Percentiles rank a stretch among this genome's conserved stretches.
Conservation (phyloP, 306 rosid species). For the Glycine latifolia region DNA sequence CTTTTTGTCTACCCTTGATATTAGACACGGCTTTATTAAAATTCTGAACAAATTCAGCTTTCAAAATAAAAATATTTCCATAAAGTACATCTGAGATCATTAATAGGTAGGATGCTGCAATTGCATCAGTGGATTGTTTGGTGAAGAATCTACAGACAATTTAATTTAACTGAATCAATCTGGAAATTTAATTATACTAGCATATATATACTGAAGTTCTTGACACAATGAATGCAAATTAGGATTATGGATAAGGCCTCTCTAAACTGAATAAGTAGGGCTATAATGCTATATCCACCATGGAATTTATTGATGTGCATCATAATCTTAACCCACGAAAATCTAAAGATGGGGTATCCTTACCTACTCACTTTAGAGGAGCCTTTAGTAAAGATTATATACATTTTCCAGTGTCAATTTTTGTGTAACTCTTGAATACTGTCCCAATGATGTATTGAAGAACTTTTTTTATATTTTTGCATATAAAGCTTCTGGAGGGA, state of each 20-base stretch:
- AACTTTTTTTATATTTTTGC: slow-evolving; percentile 19
- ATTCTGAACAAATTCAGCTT: slow-evolving; percentile 13
- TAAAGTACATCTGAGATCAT: background rate
- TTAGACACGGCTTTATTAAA: slow-evolving; percentile 13
- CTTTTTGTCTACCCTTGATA: slow-evolving; percentile 28
- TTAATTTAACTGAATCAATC: background rate
- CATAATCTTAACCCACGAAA: background rate
- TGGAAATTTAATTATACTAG: slow-evolving; percentile 5
- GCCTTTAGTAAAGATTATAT: background rate
- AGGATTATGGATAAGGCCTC: background rate
- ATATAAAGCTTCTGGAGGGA: slow-evolving; percentile 71
- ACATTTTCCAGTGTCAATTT: background rate
- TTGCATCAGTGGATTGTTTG: slow-evolving; percentile 3
- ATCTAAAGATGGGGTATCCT: too few relatives aligned
- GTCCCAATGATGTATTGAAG: slow-evolving; percentile 30
- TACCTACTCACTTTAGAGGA: slow-evolving; percentile 1
- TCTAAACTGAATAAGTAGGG: background rate
- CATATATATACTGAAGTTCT: background rate
- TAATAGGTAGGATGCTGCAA: slow-evolving; percentile 21
- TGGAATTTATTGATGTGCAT: background rate
- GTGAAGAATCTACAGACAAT: background rate
- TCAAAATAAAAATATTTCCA: background rate
- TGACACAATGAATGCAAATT: slow-evolving; percentile 12
- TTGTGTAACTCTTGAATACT: slow-evolving; percentile 23
- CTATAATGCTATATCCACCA: background rate